Conservation (phyloP, 352 stramenopile species). For the Peronospora tabacina region DNA sequence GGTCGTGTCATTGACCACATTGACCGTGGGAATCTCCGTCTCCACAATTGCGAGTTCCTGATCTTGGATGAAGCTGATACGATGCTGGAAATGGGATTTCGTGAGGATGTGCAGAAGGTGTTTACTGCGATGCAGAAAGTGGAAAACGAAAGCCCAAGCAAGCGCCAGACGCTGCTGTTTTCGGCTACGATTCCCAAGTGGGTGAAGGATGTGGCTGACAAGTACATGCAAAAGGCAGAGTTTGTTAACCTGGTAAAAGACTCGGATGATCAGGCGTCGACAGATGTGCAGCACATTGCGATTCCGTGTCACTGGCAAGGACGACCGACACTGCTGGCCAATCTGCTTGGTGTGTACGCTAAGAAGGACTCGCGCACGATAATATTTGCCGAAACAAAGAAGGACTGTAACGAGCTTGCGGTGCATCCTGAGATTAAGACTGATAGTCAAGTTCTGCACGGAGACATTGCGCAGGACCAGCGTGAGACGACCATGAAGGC, state of each 20-base stretch:
- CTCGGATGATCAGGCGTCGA: constrained; percentile 82
- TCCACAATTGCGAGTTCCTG: constrained; percentile 86
- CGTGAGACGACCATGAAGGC: constrained; percentile 95
- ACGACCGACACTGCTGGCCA: constrained; percentile 64
- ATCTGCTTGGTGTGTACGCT: constrained; percentile 70
- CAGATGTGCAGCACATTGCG: constrained; percentile 89
- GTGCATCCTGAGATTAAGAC: constrained; percentile 86
- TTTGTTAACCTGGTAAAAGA: constrained; percentile 90
- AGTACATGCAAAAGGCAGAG: constrained; percentile 87
- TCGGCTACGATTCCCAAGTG: constrained; percentile 91
- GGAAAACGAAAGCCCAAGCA: constrained; percentile 40
- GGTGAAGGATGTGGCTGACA: constrained; percentile 86
- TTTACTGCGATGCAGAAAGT: constrained; percentile 75
- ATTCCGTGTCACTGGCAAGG: constrained; percentile 90
- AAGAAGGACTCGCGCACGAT: constrained; percentile 89
- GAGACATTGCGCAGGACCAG: constrained; percentile 95
- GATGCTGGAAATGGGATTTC: constrained; percentile 96
- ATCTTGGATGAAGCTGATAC: constrained; percentile 93
- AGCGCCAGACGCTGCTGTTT: constrained; percentile 88
- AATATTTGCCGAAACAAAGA: constrained; percentile 93
- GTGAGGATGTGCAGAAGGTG: constrained; percentile 92
- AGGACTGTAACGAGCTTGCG: constrained; percentile 90
- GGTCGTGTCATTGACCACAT: constrained; percentile 92
- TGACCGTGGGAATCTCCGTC: constrained; percentile 81
- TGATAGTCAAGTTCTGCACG: constrained; percentile 90